Percentiles rank a stretch among this genome's conserved stretches.
phyloP scores from a whole-genome alignment of 2,329 filamentous ascomycete genomes.

The Aureobasidium sp. region DNA sequence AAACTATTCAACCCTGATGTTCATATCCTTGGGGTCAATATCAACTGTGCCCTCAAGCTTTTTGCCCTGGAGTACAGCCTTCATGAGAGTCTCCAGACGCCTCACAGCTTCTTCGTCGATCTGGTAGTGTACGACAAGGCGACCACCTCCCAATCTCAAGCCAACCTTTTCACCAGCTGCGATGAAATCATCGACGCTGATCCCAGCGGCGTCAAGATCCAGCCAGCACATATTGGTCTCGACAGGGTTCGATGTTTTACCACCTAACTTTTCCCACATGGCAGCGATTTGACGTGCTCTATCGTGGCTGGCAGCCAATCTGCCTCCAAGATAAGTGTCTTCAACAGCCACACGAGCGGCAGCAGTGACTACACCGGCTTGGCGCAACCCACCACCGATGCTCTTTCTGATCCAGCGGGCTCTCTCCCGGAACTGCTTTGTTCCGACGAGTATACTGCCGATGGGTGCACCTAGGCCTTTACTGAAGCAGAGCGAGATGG shows the following conservation, averaged over 20 bases:
- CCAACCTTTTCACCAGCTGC: slow-evolving; percentile 49
- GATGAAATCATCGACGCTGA: slow-evolving; percentile 45
- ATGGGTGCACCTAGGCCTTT: slow-evolving; percentile 78
- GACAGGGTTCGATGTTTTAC: slow-evolving; percentile 57
- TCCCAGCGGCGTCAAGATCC: slow-evolving; percentile 54
- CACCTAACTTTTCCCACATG: slow-evolving; percentile 62
- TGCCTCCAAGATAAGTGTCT: slow-evolving; percentile 65
- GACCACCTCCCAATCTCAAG: slow-evolving; percentile 46
- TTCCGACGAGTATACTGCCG: slow-evolving; percentile 62
- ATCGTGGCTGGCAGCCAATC: slow-evolving; percentile 51
- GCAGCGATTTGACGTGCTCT: slow-evolving; percentile 53
- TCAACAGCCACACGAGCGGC: slow-evolving; percentile 69
- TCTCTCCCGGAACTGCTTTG: slow-evolving; percentile 50
- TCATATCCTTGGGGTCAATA: slow-evolving; percentile 15
- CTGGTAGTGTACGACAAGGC: slow-evolving; percentile 65
- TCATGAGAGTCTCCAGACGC: slow-evolving; percentile 49
- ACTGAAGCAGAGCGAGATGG: slow-evolving; percentile 67
- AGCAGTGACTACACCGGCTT: slow-evolving; percentile 66
- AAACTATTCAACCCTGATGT: slow-evolving; percentile 15
- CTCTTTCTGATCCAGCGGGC: slow-evolving; percentile 71
- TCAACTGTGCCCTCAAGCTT: slow-evolving; percentile 19
- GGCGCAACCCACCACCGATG: slow-evolving; percentile 69
- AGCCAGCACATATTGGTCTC: slow-evolving; percentile 94
- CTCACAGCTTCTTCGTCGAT: slow-evolving; percentile 56
- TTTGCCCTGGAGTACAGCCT: slow-evolving; percentile 25